A percentile compares a stretch with the other conserved stretches of the same genome.
Evolutionary conservation across 179 eudicot species (phyloP).

Genomic region (Patellifolia procumbens): DNA sequence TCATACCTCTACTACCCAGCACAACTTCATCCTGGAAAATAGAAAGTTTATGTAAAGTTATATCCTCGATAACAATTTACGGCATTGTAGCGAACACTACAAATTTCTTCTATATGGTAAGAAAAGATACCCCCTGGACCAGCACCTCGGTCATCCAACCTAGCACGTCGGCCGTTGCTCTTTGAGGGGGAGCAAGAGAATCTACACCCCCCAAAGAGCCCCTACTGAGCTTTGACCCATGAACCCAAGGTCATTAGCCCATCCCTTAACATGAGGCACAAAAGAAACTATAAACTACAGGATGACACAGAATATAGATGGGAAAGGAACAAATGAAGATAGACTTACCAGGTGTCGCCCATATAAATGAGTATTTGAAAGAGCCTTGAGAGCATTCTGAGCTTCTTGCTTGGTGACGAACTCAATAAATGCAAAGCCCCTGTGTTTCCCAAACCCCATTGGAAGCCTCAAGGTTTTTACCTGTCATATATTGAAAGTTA

Average conservation of each 20-base stretch:
- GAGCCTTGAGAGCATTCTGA: conserved; percentile 83
- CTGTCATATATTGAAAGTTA: conserved; percentile 34
- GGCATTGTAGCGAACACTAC: neutral
- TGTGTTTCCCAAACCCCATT: conserved; percentile 72
- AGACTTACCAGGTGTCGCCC: conserved; percentile 93
- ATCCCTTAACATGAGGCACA: too few species aligned
- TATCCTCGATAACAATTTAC: neutral
- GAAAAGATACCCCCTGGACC: too few species aligned
- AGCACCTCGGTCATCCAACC: too few species aligned
- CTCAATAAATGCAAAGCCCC: conserved; percentile 97
- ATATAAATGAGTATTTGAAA: conserved; percentile 84
- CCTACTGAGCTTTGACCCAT: too few species aligned
- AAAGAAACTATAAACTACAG: neutral
- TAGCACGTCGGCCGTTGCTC: too few species aligned
- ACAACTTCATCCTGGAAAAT: neutral
- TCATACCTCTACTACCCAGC: neutral
- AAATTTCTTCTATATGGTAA: too few species aligned
- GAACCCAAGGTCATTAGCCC: too few species aligned
- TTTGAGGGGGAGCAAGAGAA: too few species aligned
- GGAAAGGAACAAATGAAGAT: neutral
- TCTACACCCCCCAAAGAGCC: too few species aligned
- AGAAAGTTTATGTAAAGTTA: neutral
- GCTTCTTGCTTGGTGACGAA: conserved; percentile 94
- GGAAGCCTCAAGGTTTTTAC: conserved; percentile 89
- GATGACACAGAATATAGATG: neutral